Conservation (phyloP, 495 filamentous ascomycete species). For the Achaetomiella virescens region DNA sequence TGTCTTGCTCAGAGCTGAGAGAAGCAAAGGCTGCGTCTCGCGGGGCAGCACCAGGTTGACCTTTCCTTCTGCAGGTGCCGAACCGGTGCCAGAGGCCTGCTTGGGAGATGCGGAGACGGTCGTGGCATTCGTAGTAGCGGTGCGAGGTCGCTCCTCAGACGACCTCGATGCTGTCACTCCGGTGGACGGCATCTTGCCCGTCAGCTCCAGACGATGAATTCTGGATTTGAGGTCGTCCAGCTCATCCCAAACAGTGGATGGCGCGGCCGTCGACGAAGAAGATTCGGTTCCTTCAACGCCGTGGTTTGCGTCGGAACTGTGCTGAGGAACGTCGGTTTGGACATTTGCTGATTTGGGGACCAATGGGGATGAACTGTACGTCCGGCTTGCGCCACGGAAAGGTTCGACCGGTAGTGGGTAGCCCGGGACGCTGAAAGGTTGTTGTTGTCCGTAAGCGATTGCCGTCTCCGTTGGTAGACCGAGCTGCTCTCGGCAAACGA, state of each 20-base stretch:
- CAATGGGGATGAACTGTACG: conserved; percentile 52
- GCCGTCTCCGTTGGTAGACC: conserved; percentile 31
- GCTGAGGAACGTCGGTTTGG: conserved; percentile 30
- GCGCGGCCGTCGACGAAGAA: conserved; percentile 75
- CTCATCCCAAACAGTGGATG: conserved; percentile 96
- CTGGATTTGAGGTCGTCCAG: conserved; percentile 92
- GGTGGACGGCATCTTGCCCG: conserved; percentile 75
- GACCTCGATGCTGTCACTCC: conserved; percentile 66
- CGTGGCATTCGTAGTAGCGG: conserved; percentile 89
- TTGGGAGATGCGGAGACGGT: conserved; percentile 85
- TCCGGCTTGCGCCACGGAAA: conserved; percentile 50
- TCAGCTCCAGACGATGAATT: conserved; percentile 85
- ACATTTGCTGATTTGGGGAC: conserved; percentile 41
- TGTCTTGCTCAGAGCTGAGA: conserved; percentile 71
- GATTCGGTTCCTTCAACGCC: conserved; percentile 66
- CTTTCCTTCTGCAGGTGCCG: conserved; percentile 27
- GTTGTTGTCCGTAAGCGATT: conserved; percentile 35
- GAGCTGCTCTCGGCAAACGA: conserved; percentile 40
- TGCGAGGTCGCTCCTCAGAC: conserved; percentile 75
- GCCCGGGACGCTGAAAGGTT: conserved; percentile 27
- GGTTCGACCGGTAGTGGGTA: conserved; percentile 45
- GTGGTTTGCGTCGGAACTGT: conserved; percentile 26
- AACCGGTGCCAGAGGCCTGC: conserved; percentile 46
- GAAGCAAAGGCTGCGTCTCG: conserved; percentile 69
- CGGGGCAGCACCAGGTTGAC: conserved; percentile 25